These are phyloP conservation scores for Penicillium nordicum DNA, from an alignment of 2,329 filamentous ascomycete species.

Conservation along the genomic window DNA sequence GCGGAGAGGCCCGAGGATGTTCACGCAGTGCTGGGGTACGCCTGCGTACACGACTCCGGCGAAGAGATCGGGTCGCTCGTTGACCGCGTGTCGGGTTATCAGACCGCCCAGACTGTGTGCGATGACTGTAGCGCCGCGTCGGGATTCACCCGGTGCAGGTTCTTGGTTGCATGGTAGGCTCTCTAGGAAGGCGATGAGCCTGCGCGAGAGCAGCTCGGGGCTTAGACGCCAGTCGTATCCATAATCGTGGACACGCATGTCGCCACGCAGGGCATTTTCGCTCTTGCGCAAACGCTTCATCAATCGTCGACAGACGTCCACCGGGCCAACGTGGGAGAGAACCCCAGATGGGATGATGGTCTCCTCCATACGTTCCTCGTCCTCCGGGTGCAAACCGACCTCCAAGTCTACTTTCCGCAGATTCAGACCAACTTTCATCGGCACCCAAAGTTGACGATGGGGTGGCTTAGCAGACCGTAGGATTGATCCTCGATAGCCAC, in stretches of 20 bases:
- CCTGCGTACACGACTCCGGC: conserved; percentile 82
- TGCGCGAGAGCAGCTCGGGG: conserved; percentile 68
- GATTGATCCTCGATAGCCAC: conserved; percentile 88
- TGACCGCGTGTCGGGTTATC: conserved; percentile 84
- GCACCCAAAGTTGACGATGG: conserved; percentile 88
- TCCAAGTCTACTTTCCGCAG: conserved; percentile 88
- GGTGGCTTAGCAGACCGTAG: conserved; percentile 76
- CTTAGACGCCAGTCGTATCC: conserved; percentile 94
- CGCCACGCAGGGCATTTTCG: conserved; percentile 68
- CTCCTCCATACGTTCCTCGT: conserved; percentile 78
- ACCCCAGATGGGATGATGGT: conserved; percentile 83
- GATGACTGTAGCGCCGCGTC: conserved; percentile 73
- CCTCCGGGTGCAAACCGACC: conserved; percentile 74
- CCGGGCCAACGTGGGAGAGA: conserved; percentile 84
- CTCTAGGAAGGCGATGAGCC: conserved; percentile 70
- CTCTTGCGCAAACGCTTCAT: conserved; percentile 73
- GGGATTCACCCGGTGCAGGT: conserved; percentile 47
- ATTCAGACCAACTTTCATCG: conserved; percentile 87
- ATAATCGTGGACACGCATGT: conserved; percentile 79
- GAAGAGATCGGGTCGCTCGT: conserved; percentile 79
- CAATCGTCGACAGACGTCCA: conserved; percentile 80
- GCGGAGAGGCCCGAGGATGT: conserved; percentile 82
- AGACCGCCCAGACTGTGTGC: conserved; percentile 83
- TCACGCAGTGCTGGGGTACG: conserved; percentile 79
- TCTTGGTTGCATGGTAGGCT: conserved; percentile 66